Evolutionary conservation across 208 protist genomes (phyloP).

Genomic region (Herpetomonas samuelpessoai): DNA sequence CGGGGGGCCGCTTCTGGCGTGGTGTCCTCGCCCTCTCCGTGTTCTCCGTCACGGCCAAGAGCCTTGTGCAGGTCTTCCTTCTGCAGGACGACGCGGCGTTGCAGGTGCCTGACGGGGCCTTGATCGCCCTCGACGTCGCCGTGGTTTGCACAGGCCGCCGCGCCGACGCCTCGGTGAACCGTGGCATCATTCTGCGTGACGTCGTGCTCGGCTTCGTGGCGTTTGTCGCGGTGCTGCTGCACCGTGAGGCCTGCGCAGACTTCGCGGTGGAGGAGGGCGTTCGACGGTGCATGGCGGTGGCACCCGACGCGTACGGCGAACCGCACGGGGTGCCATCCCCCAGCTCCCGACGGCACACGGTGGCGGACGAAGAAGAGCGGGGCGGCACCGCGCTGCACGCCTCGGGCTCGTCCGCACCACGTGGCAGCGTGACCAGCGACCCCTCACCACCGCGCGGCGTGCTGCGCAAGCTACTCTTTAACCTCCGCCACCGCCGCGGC

Average conservation of each 20-base stretch:
- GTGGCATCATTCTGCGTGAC: slow-evolving; percentile 16
- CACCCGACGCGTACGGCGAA: background rate
- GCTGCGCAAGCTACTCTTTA: slow-evolving; percentile 9
- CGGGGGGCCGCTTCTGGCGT: slow-evolving; percentile 20
- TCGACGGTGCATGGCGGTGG: background rate
- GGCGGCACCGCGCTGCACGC: background rate
- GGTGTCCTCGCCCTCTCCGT: slow-evolving; percentile 17
- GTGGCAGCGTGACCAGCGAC: slow-evolving; percentile 2
- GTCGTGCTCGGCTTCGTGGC: slow-evolving; percentile 10
- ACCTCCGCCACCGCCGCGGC: slow-evolving; percentile 24
- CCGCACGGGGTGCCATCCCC: too few relatives aligned
- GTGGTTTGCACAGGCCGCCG: slow-evolving; percentile 3
- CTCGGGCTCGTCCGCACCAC: background rate
- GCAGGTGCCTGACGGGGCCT: background rate
- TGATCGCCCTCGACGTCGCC: slow-evolving; percentile 4
- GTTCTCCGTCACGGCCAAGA: slow-evolving; percentile 28
- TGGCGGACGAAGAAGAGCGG: background rate
- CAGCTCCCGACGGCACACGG: background rate
- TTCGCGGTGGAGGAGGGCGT: slow-evolving; percentile 13
- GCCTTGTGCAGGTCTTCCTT: slow-evolving; percentile 22
- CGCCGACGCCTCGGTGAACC: slow-evolving; percentile 18
- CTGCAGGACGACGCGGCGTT: background rate
- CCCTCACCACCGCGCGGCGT: background rate
- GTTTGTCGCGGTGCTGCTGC: slow-evolving; percentile 20
- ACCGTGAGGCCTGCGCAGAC: slow-evolving; percentile 19